Conservation (phyloP, 108 stramenopile genomes). For the Discostella stelligeroides region DNA sequence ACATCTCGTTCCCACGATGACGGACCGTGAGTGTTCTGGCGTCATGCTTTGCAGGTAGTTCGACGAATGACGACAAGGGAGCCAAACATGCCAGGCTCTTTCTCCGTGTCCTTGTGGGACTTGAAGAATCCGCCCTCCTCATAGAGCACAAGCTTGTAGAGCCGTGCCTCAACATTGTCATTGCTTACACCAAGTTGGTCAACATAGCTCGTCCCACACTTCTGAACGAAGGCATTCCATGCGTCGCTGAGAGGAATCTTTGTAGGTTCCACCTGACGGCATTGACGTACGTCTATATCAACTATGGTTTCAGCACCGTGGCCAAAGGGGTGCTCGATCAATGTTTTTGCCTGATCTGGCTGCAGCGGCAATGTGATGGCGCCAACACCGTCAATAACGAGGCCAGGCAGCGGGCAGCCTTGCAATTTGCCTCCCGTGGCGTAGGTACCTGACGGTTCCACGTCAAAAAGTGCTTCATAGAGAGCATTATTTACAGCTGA, state of each 20-base stretch:
- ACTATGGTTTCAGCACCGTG: conserved; percentile 33
- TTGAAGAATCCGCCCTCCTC: conserved; percentile 44
- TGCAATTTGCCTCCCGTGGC: conserved; percentile 13
- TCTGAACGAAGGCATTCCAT: conserved; percentile 2
- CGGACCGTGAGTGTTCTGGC: conserved; percentile 28
- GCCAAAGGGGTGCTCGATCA: conserved; percentile 36
- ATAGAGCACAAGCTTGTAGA: conserved; percentile 50
- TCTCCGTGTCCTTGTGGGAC: conserved; percentile 47
- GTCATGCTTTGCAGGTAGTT: conserved; percentile 30
- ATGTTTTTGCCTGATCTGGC: conserved; percentile 1
- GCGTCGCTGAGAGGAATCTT: conserved; percentile 12
- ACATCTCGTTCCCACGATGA: conserved; percentile 22
- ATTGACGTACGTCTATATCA: conserved; percentile 29
- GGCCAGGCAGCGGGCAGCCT: conserved; percentile 32
- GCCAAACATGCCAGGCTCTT: conserved; percentile 53
- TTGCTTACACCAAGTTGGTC: background rate
- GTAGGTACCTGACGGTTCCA: background rate
- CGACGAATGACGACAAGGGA: conserved; percentile 49
- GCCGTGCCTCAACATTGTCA: conserved; percentile 30
- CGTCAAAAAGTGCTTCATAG: conserved; percentile 8
- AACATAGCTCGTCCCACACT: conserved; percentile 22
- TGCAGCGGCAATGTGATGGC: conserved; percentile 31
- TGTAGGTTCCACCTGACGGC: conserved; percentile 33
- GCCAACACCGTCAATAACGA: conserved; percentile 37
- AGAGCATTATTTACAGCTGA: no score